Evolutionary conservation across 768 basidiomycete genomes (phyloP).

Genomic region (Trametopsis cervina): DNA sequence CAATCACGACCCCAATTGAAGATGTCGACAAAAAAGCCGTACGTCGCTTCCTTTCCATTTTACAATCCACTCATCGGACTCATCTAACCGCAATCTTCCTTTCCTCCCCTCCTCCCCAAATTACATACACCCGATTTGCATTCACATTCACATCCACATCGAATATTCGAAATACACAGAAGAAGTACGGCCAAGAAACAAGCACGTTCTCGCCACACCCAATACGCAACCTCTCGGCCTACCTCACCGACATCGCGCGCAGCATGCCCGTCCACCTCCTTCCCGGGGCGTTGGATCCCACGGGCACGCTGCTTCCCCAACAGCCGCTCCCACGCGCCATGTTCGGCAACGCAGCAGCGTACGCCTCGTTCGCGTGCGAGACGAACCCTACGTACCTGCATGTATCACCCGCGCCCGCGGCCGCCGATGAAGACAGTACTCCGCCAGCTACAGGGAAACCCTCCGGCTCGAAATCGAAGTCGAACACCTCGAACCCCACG

Average conservation of each 20-base stretch:
- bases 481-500: background rate
- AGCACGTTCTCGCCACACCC: constrained; percentile 72
- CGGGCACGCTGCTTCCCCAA: constrained; percentile 86
- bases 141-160: too few relatives aligned
- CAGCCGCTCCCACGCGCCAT: constrained; percentile 89
- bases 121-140: background rate
- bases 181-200: constrained; percentile 58
- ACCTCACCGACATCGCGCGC: constrained; percentile 69
- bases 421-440: background rate
- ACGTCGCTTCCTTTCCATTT: constrained; percentile 20
- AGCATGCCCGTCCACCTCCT: constrained; percentile 82
- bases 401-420: constrained; percentile 33
- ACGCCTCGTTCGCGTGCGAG: constrained; percentile 63
- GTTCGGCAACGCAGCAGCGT: constrained; percentile 60
- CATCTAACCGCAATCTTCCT: too few relatives aligned
- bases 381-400: constrained; percentile 89
- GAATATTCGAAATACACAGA: too few relatives aligned
- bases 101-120: background rate
- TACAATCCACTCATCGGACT: background rate
- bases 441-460: constrained; percentile 5
- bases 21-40: constrained; percentile 50
- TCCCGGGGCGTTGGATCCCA: constrained; percentile 84
- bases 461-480: constrained; percentile 7
- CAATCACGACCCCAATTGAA: constrained; percentile 28
- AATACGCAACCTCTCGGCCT: constrained; percentile 55